A percentile compares a stretch with the other conserved stretches of the same genome.
Evolutionary conservation across 257 asterid genomes (phyloP).

Genomic region (Scutellaria minor): DNA sequence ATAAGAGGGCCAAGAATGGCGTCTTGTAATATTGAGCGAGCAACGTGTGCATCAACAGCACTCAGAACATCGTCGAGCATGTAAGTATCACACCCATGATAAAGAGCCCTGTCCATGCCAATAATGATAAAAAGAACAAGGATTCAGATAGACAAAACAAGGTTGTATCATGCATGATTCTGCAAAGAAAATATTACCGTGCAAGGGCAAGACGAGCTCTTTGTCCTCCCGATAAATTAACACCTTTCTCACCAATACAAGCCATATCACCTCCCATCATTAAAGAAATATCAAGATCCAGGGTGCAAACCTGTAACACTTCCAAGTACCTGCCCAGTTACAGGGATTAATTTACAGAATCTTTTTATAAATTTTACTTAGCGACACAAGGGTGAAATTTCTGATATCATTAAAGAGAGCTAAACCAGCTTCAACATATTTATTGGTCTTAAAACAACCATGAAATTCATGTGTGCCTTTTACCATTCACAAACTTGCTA

Average conservation of each 20-base stretch:
- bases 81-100: conserved; percentile 65
- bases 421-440: background rate
- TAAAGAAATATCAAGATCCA: conserved; percentile 78
- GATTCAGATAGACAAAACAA: conserved; percentile 28
- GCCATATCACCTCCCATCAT: conserved; percentile 95
- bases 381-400: background rate
- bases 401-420: background rate
- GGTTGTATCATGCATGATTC: conserved; percentile 24
- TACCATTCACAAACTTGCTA: conserved; percentile 23
- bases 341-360: background rate
- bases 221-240: conserved; percentile 92
- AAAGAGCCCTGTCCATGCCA: conserved; percentile 71
- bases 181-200: conserved; percentile 51
- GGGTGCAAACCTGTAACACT: conserved; percentile 64
- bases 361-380: background rate
- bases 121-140: conserved; percentile 19
- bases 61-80: conserved; percentile 95
- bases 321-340: conserved; percentile 66
- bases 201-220: conserved; percentile 93
- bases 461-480: background rate
- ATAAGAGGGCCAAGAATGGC: conserved; percentile 81
- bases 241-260: conserved; percentile 87
- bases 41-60: conserved; percentile 98
- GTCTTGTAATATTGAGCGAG: conserved; percentile 66
- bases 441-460: conserved; percentile 19